phyloP scores from a whole-genome alignment of 1,284 basidiomycete genomes.

The Trichosporon inkin region DNA sequence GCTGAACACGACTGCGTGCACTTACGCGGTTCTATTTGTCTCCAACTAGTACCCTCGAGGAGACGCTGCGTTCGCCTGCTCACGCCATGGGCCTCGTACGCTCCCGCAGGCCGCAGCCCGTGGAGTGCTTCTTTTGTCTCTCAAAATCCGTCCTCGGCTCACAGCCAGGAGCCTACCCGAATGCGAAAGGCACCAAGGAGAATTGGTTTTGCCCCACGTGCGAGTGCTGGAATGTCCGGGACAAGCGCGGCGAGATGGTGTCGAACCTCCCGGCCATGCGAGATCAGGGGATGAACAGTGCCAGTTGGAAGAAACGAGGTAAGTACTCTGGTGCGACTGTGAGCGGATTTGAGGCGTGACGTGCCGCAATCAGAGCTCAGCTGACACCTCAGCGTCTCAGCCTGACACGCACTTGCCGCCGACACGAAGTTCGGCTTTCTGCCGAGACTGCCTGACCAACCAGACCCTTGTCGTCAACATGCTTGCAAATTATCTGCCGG shows the following conservation, averaged over 20 bases:
- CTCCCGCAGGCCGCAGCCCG: slow-evolving; percentile 27
- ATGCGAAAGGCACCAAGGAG: slow-evolving; percentile 25
- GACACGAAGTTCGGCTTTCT: slow-evolving; percentile 58
- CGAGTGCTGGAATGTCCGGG: slow-evolving; percentile 44
- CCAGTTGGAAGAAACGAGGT: slow-evolving; percentile 73
- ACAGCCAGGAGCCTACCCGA: not conserved
- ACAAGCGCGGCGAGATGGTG: slow-evolving; percentile 62
- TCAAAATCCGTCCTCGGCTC: slow-evolving; percentile 27
- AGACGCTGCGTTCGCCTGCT: not conserved
- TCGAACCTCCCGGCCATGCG: slow-evolving; percentile 85
- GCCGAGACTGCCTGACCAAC: slow-evolving; percentile 81
- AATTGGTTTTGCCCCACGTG: slow-evolving; percentile 43
- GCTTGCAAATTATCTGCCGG: slow-evolving; percentile 77
- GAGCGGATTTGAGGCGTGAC: not conserved
- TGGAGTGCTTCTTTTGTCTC: slow-evolving; percentile 47
- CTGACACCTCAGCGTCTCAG: slow-evolving; percentile 27
- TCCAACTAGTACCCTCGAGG: not conserved
- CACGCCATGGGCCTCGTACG: slow-evolving; percentile 14
- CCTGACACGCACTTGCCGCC: slow-evolving; percentile 27
- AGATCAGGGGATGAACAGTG: slow-evolving; percentile 64
- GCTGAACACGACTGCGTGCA: too few species aligned
- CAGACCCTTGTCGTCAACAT: slow-evolving; percentile 79
- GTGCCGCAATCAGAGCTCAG: slow-evolving; percentile 15
- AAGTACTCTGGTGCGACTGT: slow-evolving; percentile 41
- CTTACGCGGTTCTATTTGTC: not conserved